phyloP scores from a whole-genome alignment of 441 rosid genomes.

The Breynia disticha region DNA sequence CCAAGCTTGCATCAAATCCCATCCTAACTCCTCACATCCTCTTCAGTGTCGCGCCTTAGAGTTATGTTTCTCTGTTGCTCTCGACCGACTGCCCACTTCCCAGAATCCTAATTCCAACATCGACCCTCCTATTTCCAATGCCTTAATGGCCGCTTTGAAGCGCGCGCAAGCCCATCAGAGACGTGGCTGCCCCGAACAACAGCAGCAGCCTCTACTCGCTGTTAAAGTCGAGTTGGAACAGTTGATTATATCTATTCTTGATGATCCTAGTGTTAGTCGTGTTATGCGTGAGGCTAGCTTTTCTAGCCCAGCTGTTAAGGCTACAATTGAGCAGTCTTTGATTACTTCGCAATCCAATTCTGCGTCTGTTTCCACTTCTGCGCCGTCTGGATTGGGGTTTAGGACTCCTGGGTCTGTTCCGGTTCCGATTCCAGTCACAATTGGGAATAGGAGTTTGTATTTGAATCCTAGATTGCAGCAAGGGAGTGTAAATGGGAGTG shows the following conservation, averaged over 20 bases:
- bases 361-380: background rate
- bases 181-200: conserved; percentile 94
- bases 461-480: conserved; percentile 73
- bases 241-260: conserved; percentile 85
- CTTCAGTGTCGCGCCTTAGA: conserved; percentile 95
- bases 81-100: conserved; percentile 74
- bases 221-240: conserved; percentile 95
- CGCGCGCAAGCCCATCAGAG: conserved; percentile 98
- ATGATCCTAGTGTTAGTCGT: conserved; percentile 92
- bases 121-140: conserved; percentile 91
- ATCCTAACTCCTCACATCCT: conserved; percentile 92
- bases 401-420: conserved; percentile 28
- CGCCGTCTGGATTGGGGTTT: conserved; percentile 46
- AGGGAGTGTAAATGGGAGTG: conserved; percentile 9
- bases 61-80: conserved; percentile 97
- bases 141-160: conserved; percentile 87
- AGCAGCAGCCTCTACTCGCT: conserved; percentile 86
- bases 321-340: conserved; percentile 80
- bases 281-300: conserved; percentile 98
- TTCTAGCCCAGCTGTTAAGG: conserved; percentile 91
- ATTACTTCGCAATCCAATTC: conserved; percentile 24
- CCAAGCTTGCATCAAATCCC: conserved; percentile 90
- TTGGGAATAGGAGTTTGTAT: conserved; percentile 29
- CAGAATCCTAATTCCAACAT: conserved; percentile 32
- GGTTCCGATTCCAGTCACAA: conserved; percentile 10